Evolutionary conservation across 192 early-diverging fungal genomes (phyloP), one percentile per base, ranked within the genome.

Genomic region (Backusella psychrophila): DNA sequence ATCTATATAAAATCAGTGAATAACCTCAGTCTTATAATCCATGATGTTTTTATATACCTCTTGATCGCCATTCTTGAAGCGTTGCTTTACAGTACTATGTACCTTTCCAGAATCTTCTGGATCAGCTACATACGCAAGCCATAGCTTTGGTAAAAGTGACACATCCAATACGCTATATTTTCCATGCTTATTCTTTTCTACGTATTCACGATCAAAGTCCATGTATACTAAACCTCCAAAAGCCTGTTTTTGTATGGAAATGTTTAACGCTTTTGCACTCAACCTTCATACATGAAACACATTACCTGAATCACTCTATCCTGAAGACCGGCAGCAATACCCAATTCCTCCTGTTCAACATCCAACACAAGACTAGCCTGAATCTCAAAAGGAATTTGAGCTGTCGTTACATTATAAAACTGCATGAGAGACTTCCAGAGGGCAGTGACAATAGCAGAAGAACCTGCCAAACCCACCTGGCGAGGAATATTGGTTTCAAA

Each of bases 401-500:
- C 9, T 29, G 76, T 52, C 6, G 34, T 76, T 1, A 87, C 56
- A 4, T 74, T 56, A 78, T 81, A 87, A 71, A 85, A 80, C 23
- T 71, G 36, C 29, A 88, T 69, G 19, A 91, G 76, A 0, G 78
- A 80, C 44, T 86, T 86, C 75, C 88, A 83, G 34, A 89, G 78
- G 0, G 88, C 89, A 7, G 84, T 87, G 11, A 92, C 78, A 2
- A 92, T 84, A 4, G 91, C 91, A 8, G 88, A 89, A 8, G 85
- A 87, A 2, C 85, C 85, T 29, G 84, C 78, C 3, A 87, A 59
- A 12, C 86, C 85, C 23, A 83, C 88, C 73, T 81, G 88, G 75
- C 87, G 77, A n/a, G 91, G 90, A 46, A 92, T 90, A 77, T 88
- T 91, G 17, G 90, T 91, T 36, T 88, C 81, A 72, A 85, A 86